phyloP scores from a whole-genome alignment of 139 green algal genomes.

The Nannochloris sp. region DNA sequence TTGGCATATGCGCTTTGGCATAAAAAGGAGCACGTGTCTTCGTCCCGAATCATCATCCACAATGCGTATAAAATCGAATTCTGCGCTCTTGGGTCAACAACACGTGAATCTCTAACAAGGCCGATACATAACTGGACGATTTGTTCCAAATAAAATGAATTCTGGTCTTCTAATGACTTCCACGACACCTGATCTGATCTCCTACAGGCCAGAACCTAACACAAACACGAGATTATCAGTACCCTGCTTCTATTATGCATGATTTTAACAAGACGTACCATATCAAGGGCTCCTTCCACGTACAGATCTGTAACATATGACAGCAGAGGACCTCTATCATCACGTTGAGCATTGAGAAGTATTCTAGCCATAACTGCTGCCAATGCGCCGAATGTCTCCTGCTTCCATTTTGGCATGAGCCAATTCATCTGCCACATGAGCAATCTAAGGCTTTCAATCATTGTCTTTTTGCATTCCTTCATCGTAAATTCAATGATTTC shows the following conservation, averaged over 20 bases:
- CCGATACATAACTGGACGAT: not conserved
- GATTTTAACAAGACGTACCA: conserved; percentile 11
- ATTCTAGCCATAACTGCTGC: conserved; percentile 5
- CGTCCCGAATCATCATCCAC: not conserved
- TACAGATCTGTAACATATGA: conserved; percentile 59
- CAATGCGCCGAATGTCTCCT: conserved; percentile 11
- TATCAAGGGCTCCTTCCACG: conserved; percentile 57
- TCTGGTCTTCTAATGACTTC: not conserved
- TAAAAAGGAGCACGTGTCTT: conserved; percentile 18
- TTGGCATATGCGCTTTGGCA: conserved; percentile 38
- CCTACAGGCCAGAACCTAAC: not conserved
- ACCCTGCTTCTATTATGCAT: too few relatives aligned
- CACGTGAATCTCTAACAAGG: not conserved
- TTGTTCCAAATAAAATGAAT: not conserved
- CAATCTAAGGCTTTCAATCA: conserved; percentile 28
- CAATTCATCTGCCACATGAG: conserved; percentile 39
- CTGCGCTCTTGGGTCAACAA: too few relatives aligned
- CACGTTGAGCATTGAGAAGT: not conserved
- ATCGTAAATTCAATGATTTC: conserved; percentile 4
- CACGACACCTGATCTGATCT: not conserved
- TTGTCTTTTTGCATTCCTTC: conserved; percentile 29
- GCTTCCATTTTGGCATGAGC: conserved; percentile 33
- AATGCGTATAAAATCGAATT: too few relatives aligned
- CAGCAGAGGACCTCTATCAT: conserved; percentile 28
- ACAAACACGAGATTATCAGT: not conserved